These are phyloP conservation scores for Candida schatavii DNA, from an alignment of 805 yeast genomes.

Conservation along the genomic window DNA sequence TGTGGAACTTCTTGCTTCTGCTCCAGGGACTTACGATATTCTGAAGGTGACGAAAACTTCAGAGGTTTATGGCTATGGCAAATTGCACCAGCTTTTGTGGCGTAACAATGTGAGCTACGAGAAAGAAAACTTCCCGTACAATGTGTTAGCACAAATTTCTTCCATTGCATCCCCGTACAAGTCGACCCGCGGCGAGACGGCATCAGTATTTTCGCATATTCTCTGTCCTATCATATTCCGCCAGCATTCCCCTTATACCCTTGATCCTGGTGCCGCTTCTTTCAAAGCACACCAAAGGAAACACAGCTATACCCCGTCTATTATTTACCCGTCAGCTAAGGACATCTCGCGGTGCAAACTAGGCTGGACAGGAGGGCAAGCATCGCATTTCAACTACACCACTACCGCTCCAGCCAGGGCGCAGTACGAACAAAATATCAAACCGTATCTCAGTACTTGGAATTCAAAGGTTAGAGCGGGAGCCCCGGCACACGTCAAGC, in stretches of 20 bases:
- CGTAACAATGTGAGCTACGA: constrained; percentile 23
- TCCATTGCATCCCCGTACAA: constrained; percentile 48
- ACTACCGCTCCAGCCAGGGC: constrained; percentile 17
- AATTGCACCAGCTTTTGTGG: constrained; percentile 39
- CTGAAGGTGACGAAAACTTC: constrained; percentile 9
- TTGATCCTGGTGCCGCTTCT: constrained; percentile 9
- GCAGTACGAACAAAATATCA: constrained; percentile 42
- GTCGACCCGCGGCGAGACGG: constrained; percentile 18
- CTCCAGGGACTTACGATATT: constrained; percentile 42
- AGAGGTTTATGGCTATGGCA: constrained; percentile 49
- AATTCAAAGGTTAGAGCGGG: constrained; percentile 20
- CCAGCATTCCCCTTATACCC: constrained; percentile 15
- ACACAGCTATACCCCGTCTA: constrained; percentile 28
- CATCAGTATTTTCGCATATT: constrained; percentile 47
- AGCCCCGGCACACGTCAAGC: constrained; percentile 66
- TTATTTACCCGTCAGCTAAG: constrained; percentile 45
- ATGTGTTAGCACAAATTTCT: constrained; percentile 45
- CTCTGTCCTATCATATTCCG: constrained; percentile 44
- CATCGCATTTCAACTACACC: constrained; percentile 45
- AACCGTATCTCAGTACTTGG: constrained; percentile 49
- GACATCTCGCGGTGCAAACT: constrained; percentile 38
- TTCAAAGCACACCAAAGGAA: constrained; percentile 16
- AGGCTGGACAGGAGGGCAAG: constrained; percentile 49
- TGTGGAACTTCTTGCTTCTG: constrained; percentile 55
- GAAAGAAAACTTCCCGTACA: constrained; percentile 12